phyloP scores from a whole-genome alignment of 768 basidiomycete species.

The Suillus spraguei region DNA sequence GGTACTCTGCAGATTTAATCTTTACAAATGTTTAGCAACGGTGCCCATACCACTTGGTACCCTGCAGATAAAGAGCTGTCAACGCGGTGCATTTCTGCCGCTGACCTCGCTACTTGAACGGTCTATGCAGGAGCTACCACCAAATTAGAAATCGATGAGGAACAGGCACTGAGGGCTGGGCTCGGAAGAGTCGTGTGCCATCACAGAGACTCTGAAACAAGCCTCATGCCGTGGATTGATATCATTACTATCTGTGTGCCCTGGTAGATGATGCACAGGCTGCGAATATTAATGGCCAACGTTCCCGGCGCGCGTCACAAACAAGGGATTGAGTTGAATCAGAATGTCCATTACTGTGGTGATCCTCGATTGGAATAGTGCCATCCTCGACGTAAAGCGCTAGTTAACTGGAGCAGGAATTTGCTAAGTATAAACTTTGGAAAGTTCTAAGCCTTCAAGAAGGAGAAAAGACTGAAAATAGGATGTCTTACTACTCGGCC shows the following conservation, averaged over 20 bases:
- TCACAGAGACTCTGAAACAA: not conserved
- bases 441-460: not conserved
- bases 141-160: not conserved
- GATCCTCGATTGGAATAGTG: no score
- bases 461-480: not conserved
- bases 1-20: not conserved
- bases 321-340: not conserved
- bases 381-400: not conserved
- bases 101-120: not conserved
- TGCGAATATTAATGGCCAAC: not conserved
- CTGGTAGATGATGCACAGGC: not conserved
- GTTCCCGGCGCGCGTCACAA: not conserved
- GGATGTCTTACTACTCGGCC: not conserved
- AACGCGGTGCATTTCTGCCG: not conserved
- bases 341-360: not conserved
- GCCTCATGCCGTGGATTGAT: not conserved
- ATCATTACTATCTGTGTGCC: not conserved
- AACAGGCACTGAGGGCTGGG: not conserved
- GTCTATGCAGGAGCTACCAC: not conserved
- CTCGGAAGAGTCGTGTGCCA: not conserved
- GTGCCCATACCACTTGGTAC: not conserved
- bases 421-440: slow-evolving; percentile 2
- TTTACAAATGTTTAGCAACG: not conserved
- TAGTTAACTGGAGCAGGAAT: not conserved
- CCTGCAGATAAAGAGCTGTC: not conserved